These are phyloP conservation scores for Citrus glauca DNA, from an alignment of 345 rosid species.

Conservation along the genomic window DNA sequence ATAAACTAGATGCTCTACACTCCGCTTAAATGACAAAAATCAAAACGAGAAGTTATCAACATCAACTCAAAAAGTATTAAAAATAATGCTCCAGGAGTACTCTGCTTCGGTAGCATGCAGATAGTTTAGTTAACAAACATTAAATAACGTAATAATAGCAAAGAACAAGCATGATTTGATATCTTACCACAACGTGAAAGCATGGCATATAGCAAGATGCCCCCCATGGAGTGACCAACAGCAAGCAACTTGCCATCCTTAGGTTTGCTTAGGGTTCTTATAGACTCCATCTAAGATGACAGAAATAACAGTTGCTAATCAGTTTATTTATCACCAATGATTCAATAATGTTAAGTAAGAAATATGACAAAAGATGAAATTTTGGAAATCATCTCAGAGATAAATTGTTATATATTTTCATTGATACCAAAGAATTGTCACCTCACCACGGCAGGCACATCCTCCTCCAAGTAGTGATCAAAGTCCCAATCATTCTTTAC, in stretches of 20 bases:
- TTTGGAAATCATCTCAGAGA: neutral
- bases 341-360: neutral
- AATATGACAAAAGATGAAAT: neutral
- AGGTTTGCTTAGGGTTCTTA: constrained; percentile 53
- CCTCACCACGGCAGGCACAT: constrained; percentile 91
- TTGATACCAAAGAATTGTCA: constrained; percentile 39
- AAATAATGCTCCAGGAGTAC: neutral
- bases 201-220: constrained; percentile 81
- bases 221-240: constrained; percentile 97
- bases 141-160: neutral
- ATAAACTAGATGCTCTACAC: neutral
- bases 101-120: neutral
- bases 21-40: neutral
- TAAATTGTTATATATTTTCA: neutral
- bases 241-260: constrained; percentile 75
- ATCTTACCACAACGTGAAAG: constrained; percentile 64
- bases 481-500: constrained; percentile 85
- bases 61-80: neutral
- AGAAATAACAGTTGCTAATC: neutral
- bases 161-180: neutral
- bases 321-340: neutral
- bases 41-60: constrained; percentile 3
- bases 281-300: constrained; percentile 70
- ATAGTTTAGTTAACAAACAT: neutral
- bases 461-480: constrained; percentile 78